Conservation (phyloP, 1,284 basidiomycete species). For the Ustilago tritici region DNA sequence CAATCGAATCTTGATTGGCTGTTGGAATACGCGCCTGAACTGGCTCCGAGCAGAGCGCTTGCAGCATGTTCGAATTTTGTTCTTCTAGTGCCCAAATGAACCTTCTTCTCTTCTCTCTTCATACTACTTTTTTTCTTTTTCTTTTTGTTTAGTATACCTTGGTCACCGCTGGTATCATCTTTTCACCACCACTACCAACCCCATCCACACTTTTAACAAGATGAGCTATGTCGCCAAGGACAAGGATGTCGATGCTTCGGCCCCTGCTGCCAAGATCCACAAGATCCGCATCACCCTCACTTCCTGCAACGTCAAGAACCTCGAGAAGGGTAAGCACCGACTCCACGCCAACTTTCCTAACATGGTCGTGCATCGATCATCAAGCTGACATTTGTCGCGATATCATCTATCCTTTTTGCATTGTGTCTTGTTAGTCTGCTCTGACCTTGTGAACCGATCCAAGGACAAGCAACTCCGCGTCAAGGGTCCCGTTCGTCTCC, state of each 20-base stretch:
- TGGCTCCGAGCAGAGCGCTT: constrained; percentile 21
- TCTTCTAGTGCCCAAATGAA: constrained; percentile 11
- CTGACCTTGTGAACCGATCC: constrained; percentile 95
- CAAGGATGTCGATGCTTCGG: constrained; percentile 81
- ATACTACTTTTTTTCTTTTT: constrained; percentile 28
- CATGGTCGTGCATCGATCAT: neutral
- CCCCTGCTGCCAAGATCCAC: constrained; percentile 91
- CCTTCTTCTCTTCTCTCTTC: constrained; percentile 33
- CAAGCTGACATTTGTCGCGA: neutral
- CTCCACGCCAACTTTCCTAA: neutral
- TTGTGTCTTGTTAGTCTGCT: constrained; percentile 78
- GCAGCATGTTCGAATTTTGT: constrained; percentile 18
- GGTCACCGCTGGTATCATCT: constrained; percentile 72
- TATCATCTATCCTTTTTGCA: neutral
- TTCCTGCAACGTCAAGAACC: constrained; percentile 95
- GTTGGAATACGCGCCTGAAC: neutral
- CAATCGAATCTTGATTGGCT: constrained; percentile 37
- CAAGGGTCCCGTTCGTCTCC: constrained; percentile 98
- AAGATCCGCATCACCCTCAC: constrained; percentile 99
- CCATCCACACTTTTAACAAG: constrained; percentile 70
- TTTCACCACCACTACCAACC: constrained; percentile 71
- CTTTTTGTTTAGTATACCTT: constrained; percentile 48
- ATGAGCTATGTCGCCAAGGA: constrained; percentile 99
- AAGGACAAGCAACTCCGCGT: constrained; percentile 99
- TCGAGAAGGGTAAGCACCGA: constrained; percentile 88